These are phyloP conservation scores for Gardenia jasminoides DNA, from an alignment of 257 asterid species.

Conservation along the genomic window DNA sequence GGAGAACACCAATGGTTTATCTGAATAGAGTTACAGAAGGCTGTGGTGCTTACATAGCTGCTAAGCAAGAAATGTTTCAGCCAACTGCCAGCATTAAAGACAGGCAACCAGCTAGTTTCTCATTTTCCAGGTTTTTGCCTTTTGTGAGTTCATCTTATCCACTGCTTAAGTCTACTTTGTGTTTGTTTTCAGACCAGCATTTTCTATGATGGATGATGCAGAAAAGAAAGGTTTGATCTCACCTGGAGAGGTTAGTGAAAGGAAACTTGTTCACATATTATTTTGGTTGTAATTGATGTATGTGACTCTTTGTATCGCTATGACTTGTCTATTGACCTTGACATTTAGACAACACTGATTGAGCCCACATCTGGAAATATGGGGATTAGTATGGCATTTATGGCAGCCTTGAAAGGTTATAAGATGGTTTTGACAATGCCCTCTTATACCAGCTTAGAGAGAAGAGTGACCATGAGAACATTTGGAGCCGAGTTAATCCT, in stretches of 20 bases:
- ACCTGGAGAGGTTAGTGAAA: constrained; percentile 69
- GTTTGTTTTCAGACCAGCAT: constrained; percentile 62
- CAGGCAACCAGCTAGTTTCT: constrained; percentile 43
- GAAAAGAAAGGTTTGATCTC: constrained; percentile 81
- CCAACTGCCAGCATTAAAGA: constrained; percentile 99
- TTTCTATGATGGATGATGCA: constrained; percentile 84
- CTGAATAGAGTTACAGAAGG: constrained; percentile 84
- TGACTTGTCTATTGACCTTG: not conserved
- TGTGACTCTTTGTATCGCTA: not conserved
- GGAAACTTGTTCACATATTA: not conserved
- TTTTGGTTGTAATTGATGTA: not conserved
- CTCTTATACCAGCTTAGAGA: constrained; percentile 90
- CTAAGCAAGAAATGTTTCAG: constrained; percentile 96
- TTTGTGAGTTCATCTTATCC: too few relatives aligned
- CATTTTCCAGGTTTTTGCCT: not conserved
- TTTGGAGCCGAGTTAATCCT: constrained; percentile 90
- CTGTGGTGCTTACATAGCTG: constrained; percentile 90
- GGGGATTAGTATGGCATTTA: constrained; percentile 98
- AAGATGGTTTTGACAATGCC: constrained; percentile 99
- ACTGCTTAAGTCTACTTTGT: not conserved
- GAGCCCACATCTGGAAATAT: constrained; percentile 98
- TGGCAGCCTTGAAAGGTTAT: constrained; percentile 97
- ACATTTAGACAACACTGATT: constrained; percentile 69
- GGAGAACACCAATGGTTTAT: constrained; percentile 86
- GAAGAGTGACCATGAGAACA: constrained; percentile 91